Conservation (phyloP, 2,329 filamentous ascomycete genomes). For the Colletotrichum sp. region DNA sequence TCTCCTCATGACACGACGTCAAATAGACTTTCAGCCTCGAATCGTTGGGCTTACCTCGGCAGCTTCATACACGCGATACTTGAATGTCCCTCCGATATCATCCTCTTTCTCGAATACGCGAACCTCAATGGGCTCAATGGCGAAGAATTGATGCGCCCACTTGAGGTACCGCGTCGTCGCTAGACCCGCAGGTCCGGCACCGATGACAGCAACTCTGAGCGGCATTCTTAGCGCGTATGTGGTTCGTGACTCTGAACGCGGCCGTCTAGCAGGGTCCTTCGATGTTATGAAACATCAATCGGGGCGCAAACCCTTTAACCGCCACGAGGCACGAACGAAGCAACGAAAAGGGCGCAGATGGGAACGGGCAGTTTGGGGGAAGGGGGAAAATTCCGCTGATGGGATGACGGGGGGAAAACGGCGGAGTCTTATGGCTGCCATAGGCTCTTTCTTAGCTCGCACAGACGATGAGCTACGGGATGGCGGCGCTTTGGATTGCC, state of each 20-base stretch:
- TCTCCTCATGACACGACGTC: background rate
- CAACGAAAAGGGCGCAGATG: background rate
- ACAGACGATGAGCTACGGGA: constrained; percentile 3
- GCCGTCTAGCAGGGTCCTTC: background rate
- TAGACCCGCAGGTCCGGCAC: constrained; percentile 49
- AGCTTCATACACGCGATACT: constrained; percentile 52
- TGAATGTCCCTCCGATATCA: constrained; percentile 52
- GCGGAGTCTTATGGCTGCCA: constrained; percentile 8
- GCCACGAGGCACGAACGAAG: background rate
- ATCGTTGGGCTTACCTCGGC: constrained; percentile 35
- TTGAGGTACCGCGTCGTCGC: constrained; percentile 45
- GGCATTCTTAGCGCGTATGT: constrained; percentile 1
- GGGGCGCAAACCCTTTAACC: background rate
- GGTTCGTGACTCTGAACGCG: background rate
- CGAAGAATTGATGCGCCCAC: constrained; percentile 44
- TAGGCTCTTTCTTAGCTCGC: background rate
- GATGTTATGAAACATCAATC: background rate
- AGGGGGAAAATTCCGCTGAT: background rate
- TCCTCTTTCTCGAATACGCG: constrained; percentile 50
- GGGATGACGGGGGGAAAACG: constrained; percentile 7
- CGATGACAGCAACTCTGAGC: constrained; percentile 43
- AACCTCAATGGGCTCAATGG: constrained; percentile 42
- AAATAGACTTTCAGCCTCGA: background rate
- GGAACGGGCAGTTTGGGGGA: background rate
- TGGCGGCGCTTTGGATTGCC: background rate